These are phyloP conservation scores for Penicillium occitanis DNA, from an alignment of 2,329 filamentous ascomycete species.

Conservation along the genomic window DNA sequence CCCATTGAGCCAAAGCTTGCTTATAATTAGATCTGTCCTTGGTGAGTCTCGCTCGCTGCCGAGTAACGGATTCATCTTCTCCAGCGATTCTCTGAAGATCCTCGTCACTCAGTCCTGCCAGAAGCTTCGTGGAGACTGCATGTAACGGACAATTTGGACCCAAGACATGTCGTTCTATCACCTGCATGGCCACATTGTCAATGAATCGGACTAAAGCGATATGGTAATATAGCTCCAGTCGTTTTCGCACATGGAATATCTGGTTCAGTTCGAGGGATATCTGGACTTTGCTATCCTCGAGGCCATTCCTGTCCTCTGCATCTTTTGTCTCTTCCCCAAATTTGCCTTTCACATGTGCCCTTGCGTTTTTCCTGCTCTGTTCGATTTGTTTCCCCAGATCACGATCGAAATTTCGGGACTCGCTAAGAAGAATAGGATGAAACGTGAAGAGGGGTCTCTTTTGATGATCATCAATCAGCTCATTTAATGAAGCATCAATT, in stretches of 20 bases:
- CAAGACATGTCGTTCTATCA: conserved; percentile 12
- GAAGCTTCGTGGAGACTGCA: conserved; percentile 14
- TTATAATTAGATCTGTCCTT: conserved; percentile 18
- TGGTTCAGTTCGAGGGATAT: conserved; percentile 20
- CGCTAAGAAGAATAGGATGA: not conserved
- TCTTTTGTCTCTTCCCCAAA: not conserved
- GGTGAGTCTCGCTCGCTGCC: conserved; percentile 14
- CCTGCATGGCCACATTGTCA: conserved; percentile 24
- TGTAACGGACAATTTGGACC: conserved; percentile 19
- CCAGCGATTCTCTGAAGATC: conserved; percentile 23
- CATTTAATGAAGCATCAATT: conserved; percentile 11
- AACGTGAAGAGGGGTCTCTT: conserved; percentile 15
- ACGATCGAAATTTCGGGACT: not conserved
- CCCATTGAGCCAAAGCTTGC: conserved; percentile 20
- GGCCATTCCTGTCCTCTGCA: not conserved
- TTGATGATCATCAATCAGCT: conserved; percentile 22
- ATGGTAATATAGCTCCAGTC: conserved; percentile 19
- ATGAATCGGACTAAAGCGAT: conserved; percentile 23
- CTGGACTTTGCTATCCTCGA: not conserved
- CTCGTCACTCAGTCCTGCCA: conserved; percentile 18
- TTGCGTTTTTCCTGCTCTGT: not conserved
- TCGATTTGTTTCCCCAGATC: not conserved
- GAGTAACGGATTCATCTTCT: conserved; percentile 23
- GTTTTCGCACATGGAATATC: conserved; percentile 17
- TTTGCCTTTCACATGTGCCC: not conserved